A percentile compares a stretch with the other conserved stretches of the same genome.
These are phyloP conservation scores for Coniella vitis DNA, from an alignment of 2,329 filamentous ascomycete species.

Conservation along the genomic window DNA sequence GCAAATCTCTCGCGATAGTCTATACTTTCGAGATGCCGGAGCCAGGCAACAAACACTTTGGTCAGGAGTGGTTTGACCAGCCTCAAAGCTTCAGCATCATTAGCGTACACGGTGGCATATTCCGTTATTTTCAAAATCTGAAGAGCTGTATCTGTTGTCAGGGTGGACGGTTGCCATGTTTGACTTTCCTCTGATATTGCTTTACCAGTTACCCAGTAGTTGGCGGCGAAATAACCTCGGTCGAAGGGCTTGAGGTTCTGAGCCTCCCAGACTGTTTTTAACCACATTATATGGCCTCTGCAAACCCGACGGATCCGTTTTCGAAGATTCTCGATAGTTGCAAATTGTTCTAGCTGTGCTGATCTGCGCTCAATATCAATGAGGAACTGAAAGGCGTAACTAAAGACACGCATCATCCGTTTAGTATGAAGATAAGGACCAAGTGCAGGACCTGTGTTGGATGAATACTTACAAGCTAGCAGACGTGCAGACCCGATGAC, in stretches of 20 bases:
- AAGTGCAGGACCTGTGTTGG: too few relatives aligned
- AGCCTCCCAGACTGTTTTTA: not conserved
- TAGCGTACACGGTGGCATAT: not conserved
- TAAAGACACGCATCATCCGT: too few relatives aligned
- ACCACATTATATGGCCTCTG: conserved; percentile 1
- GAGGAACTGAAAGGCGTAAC: conserved; percentile 2
- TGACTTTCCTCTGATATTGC: not conserved
- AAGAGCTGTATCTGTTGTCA: not conserved
- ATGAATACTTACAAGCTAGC: conserved; percentile 17
- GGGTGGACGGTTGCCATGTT: not conserved
- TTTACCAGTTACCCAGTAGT: conserved; percentile 1
- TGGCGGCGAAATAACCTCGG: conserved; percentile 4
- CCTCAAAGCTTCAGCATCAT: not conserved
- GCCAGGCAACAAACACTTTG: not conserved
- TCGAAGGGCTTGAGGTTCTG: not conserved
- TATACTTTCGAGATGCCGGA: not conserved
- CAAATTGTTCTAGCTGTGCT: not conserved
- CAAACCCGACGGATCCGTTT: not conserved
- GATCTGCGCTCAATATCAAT: not conserved
- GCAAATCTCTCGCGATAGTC: not conserved
- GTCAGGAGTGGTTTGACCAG: too few relatives aligned
- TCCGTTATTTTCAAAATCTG: not conserved
- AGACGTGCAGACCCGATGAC: conserved; percentile 11
- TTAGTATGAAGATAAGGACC: too few relatives aligned
- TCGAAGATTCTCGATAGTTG: not conserved